Evolutionary conservation across 441 rosid genomes (phyloP), one percentile per base, ranked within the genome.

Genomic region (Populus trichocarpa): DNA sequence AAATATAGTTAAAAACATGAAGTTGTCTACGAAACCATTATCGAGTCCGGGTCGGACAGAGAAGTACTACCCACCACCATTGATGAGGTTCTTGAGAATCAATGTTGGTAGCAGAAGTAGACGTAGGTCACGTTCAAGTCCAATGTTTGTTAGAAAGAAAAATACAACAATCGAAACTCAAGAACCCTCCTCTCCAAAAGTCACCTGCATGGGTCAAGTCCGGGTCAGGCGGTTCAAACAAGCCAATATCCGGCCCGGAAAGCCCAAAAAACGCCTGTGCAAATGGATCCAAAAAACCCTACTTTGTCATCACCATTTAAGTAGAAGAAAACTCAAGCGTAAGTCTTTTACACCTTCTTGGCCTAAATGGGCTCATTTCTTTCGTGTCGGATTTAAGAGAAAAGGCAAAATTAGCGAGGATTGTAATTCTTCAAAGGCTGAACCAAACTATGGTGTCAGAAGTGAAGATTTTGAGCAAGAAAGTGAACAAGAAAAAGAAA

Each of bases 121-220:
- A 83, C 94, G 97, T 22, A 83, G 89, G 86, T 87, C 97, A 50
- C 90, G 97, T 67, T 82, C 94, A 20, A 94, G 97, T 70, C 97
- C 97, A 67, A 84, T 95, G 84, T 93, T 95, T 80, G 83, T 92
- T 14, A 86, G 91, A 57, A 92, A 86, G 85, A 89, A 84, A 82
- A 87, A 70, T 76, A 33, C 85, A 11, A 81, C 90, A 76, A 77
- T 86, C 74, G 93, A 88, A 73, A 88, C 96, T 7, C 97, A 90
- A 75, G 99, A 95, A 71, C 99, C 99, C 25, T 78, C 98, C 71
- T 95, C 99, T n/a, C 99, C 99, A 0, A 93, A 92, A 80, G 99
- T 95, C 40, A 93, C 99, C 66, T 95, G 98, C 98, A 92, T 95
- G 97, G 98, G 98, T 42, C 97, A 94, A 81, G 97, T 94, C 74